A percentile compares a stretch with the other conserved stretches of the same genome.
phyloP scores from a whole-genome alignment of 495 filamentous ascomycete genomes.

The Neurospora sp. region DNA sequence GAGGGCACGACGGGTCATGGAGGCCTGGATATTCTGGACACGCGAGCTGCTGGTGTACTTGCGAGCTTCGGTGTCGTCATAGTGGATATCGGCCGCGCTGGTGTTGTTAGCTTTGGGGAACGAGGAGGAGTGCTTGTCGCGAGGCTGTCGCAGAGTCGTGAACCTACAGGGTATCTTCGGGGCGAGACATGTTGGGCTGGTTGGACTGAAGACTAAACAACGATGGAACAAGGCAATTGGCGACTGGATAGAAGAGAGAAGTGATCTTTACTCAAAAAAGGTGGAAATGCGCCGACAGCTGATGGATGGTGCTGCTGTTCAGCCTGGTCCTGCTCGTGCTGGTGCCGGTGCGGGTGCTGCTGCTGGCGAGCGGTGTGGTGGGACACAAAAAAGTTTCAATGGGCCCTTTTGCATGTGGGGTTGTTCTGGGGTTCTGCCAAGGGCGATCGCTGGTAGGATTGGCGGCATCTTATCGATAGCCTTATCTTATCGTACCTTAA shows the following conservation, averaged over 20 bases:
- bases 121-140: slow-evolving; percentile 5
- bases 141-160: slow-evolving; percentile 8
- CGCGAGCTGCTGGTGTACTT: slow-evolving; percentile 97
- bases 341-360: not conserved
- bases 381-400: not conserved
- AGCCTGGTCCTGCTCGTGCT: not conserved
- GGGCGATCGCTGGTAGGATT: not conserved
- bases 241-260: not conserved
- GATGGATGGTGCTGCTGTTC: not conserved
- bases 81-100: slow-evolving; percentile 91
- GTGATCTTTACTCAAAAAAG: not conserved
- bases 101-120: slow-evolving; percentile 7
- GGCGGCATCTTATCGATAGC: slow-evolving; percentile 6
- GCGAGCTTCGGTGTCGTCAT: slow-evolving; percentile 86
- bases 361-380: not conserved
- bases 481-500: slow-evolving; percentile 6
- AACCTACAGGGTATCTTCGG: slow-evolving; percentile 80
- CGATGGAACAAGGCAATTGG: not conserved
- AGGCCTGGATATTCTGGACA: slow-evolving; percentile 86
- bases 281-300: not conserved
- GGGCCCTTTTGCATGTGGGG: not conserved
- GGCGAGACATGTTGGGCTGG: slow-evolving; percentile 70
- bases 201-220: slow-evolving; percentile 1
- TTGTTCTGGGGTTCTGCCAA: not conserved
- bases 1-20: slow-evolving; percentile 89